Evolutionary conservation across 768 basidiomycete species (phyloP), one percentile per base, ranked within the genome.

Genomic region (Termitomyces sp.): DNA sequence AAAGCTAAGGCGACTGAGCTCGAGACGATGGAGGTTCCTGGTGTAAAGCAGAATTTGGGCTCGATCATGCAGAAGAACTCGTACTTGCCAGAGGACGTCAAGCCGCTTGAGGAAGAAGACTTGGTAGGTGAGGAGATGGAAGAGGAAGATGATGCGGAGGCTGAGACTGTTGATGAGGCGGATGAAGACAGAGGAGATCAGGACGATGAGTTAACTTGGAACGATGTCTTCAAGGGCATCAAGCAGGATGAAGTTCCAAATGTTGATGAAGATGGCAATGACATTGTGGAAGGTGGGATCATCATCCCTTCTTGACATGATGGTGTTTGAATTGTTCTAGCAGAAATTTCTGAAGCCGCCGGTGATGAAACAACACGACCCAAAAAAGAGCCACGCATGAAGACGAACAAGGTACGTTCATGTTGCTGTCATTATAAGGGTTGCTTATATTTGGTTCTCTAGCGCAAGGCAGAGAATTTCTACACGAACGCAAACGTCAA

Each of bases 391-490:
- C 69, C 80, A 28, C 89, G 96, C 17, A 90, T 96, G 91, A 96
- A 83, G 64, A 98, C 97, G 1, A 93, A 86, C 78, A 99, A 99
- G 77, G 90, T 87, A 68, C 33, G 60, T 44, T 41, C 31, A 26
- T 60, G 42, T 46, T 41, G 48, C 19, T 62, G 17, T 44, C 14
- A n/a, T 40, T 33, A 14, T 12, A 31, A 21, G 58, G 23, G 54
- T 53, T 21, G 45, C 26, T 45, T 54, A 55, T 54, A 53, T 42
- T 31, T 30, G 64, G 3, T 59, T 35, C 19, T 21, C n/a, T 66
- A 92, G 93, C 87, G 85, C 76, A 94, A 91, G 73, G 83, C 91
- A 10, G 78, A 80, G 55, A 98, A 98, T 74, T 98, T 94, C 75
- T 97, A 91, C 75, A 82, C 86, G 3, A 79, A 68, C 41, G 82